Percentiles rank a stretch among this genome's conserved stretches.
phyloP scores from a whole-genome alignment of 1,139 yeast genomes.

The Pichia norvegensis region DNA sequence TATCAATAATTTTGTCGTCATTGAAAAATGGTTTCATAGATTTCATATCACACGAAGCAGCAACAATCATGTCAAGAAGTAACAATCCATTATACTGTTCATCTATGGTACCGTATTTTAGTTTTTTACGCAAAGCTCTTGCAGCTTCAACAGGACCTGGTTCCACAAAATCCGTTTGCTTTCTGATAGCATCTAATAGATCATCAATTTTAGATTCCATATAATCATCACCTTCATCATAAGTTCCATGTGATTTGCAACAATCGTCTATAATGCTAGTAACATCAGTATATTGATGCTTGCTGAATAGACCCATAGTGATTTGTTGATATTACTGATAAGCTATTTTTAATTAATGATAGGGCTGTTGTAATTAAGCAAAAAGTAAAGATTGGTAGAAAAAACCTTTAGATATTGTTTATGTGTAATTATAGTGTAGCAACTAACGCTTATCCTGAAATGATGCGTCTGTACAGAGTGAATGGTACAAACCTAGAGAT shows the following conservation, averaged over 20 bases:
- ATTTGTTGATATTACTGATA: not conserved
- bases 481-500: too few relatives aligned
- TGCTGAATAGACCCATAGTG: constrained; percentile 41
- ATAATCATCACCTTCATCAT: constrained; percentile 25
- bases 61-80: constrained; percentile 64
- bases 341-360: not conserved
- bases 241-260: constrained; percentile 32
- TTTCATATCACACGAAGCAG: constrained; percentile 54
- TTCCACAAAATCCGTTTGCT: constrained; percentile 28
- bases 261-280: constrained; percentile 45
- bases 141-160: constrained; percentile 76
- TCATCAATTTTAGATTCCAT: constrained; percentile 38
- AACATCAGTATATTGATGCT: constrained; percentile 47
- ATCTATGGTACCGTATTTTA: constrained; percentile 68
- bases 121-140: constrained; percentile 75
- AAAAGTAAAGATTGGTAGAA: not conserved
- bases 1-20: constrained; percentile 64
- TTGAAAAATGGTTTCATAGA: constrained; percentile 43
- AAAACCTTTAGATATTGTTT: too few relatives aligned
- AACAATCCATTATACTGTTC: constrained; percentile 63
- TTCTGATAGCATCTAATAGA: constrained; percentile 37
- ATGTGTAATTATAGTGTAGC: too few relatives aligned
- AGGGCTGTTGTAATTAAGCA: not conserved
- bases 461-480: too few relatives aligned
- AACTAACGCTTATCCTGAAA: too few relatives aligned